Evolutionary conservation across 768 basidiomycete species (phyloP).

Genomic region (Phaeotremella skinneri): DNA sequence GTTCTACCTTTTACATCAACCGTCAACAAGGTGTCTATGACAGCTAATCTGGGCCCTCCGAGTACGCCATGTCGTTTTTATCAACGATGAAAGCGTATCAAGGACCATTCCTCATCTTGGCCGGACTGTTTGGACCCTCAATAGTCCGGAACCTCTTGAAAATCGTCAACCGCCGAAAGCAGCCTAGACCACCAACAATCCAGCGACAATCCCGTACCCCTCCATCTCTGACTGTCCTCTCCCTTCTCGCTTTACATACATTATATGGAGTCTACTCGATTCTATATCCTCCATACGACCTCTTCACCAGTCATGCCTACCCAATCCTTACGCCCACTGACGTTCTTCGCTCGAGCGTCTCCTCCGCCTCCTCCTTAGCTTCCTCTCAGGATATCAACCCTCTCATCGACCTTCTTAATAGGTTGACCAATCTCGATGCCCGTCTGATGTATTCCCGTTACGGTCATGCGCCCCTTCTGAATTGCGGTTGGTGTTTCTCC

Average conservation of each 20-base stretch:
- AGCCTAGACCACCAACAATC: constrained; percentile 6
- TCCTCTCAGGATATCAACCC: constrained; percentile 6
- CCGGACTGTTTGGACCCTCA: constrained; percentile 33
- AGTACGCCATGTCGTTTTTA: constrained; percentile 7
- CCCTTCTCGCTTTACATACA: constrained; percentile 26
- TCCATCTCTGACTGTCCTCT: constrained; percentile 17
- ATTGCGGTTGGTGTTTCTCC: constrained; percentile 33
- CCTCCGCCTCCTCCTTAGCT: background rate
- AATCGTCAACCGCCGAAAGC: constrained; percentile 8
- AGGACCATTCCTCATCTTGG: constrained; percentile 21
- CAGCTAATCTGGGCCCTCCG: no score
- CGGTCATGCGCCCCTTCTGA: constrained; percentile 29
- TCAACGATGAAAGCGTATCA: constrained; percentile 22
- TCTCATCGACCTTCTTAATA: constrained; percentile 25
- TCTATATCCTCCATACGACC: constrained; percentile 33
- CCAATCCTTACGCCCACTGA: constrained; percentile 27
- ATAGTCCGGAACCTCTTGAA: constrained; percentile 23
- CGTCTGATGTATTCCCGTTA: constrained; percentile 37
- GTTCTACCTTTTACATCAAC: background rate
- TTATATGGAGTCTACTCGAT: constrained; percentile 29
- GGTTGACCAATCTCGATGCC: constrained; percentile 33
- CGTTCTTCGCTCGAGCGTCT: constrained; percentile 22
- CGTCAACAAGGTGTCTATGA: no score
- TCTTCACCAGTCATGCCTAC: constrained; percentile 33
- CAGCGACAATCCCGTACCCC: constrained; percentile 7